phyloP scores from a whole-genome alignment of 2,329 filamentous ascomycete species.

The Fusarium longipes region DNA sequence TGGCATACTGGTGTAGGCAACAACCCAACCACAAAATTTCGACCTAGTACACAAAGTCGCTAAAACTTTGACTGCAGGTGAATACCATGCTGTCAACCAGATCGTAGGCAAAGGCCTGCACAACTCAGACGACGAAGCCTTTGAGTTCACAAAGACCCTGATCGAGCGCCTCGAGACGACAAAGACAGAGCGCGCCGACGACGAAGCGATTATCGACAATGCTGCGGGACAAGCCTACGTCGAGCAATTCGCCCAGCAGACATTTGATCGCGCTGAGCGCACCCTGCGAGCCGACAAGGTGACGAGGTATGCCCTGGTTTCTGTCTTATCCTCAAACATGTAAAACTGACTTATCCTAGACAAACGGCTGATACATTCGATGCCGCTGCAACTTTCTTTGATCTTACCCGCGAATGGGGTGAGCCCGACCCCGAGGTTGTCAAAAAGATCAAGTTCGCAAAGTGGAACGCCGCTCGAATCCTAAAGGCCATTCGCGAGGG shows the following conservation, averaged over 20 bases:
- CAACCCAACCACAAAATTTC: neutral
- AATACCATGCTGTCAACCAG: constrained; percentile 93
- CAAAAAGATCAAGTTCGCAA: constrained; percentile 94
- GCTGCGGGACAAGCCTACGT: constrained; percentile 89
- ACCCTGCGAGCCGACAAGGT: constrained; percentile 85
- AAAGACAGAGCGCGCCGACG: constrained; percentile 72
- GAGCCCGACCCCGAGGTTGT: constrained; percentile 77
- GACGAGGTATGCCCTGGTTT: constrained; percentile 68
- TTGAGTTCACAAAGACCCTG: constrained; percentile 81
- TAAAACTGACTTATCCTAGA: constrained; percentile 55
- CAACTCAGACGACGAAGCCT: constrained; percentile 79
- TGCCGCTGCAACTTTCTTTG: constrained; percentile 91
- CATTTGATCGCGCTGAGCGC: constrained; percentile 85
- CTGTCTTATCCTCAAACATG: neutral
- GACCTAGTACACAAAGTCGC: neutral
- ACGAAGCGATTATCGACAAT: constrained; percentile 89
- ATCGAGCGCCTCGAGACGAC: constrained; percentile 87
- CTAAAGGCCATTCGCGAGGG: constrained; percentile 90
- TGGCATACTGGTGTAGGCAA: constrained; percentile 92
- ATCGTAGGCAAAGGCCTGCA: constrained; percentile 87
- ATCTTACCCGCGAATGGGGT: constrained; percentile 87
- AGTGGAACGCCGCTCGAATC: constrained; percentile 94
- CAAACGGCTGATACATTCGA: constrained; percentile 95
- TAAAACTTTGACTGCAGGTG: constrained; percentile 64
- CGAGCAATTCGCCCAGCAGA: constrained; percentile 92